These are phyloP conservation scores for Chrysophaeum taylorii DNA, from an alignment of 352 stramenopile species.

Conservation along the genomic window DNA sequence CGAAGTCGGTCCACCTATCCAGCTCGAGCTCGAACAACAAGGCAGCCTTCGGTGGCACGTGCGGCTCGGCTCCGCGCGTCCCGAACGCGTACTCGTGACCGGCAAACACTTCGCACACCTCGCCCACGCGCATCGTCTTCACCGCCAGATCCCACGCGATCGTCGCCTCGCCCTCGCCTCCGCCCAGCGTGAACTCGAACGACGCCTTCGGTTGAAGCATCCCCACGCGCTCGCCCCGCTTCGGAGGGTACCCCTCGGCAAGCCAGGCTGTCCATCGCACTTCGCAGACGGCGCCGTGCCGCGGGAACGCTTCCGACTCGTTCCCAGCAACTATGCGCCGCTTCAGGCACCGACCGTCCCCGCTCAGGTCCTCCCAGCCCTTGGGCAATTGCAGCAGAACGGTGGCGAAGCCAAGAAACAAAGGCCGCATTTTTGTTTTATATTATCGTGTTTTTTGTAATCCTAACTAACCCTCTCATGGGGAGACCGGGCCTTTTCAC, in stretches of 20 bases:
- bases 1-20: not conserved
- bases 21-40: slow-evolving; percentile 14
- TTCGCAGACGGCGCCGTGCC: not conserved
- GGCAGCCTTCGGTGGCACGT: not conserved
- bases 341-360: not conserved
- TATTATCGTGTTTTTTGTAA: no score
- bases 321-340: not conserved
- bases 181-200: slow-evolving; percentile 13
- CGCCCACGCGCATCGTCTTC: not conserved
- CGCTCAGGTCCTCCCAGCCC: not conserved
- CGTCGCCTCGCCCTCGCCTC: slow-evolving; percentile 2
- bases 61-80: not conserved
- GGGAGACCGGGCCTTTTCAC: no score
- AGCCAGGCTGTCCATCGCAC: slow-evolving; percentile 7
- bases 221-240: not conserved
- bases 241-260: not conserved
- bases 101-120: not conserved
- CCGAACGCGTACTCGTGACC: not conserved
- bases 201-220: not conserved
- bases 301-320: not conserved
- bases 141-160: not conserved
- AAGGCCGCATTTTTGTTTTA: no score
- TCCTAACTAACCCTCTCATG: no score
- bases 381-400: no score
- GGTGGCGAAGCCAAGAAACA: no score